Evolutionary conservation across 495 filamentous ascomycete species (phyloP), one percentile per base, ranked within the genome.

Genomic region (Baudoinia panamericana): DNA sequence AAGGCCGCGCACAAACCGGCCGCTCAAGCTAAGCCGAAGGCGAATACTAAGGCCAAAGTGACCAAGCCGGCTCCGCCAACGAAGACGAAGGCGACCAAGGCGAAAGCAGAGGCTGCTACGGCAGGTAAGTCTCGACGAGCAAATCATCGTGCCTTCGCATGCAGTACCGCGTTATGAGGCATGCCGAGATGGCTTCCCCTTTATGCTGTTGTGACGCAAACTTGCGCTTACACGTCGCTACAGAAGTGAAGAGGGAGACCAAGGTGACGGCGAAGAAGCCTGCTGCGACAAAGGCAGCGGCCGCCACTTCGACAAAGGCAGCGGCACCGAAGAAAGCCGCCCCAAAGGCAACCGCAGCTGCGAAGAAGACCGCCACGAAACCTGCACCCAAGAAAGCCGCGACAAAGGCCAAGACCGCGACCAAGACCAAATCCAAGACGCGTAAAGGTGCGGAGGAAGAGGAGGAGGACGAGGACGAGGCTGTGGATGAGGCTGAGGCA

Each of bases 41-140:
- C 44, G 3, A 50, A 39, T 19, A 45, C 32, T 36, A 30, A 18
- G 9, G 33, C 40, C 11, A 44, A 41, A 30, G 19, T 45, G 42
- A 37, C 39, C 17, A 50, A 44, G 35, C 33, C 46, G 13, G 33
- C n/a, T n/a, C n/a, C 46, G 24, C 45, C 45, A 25, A 30, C 44
- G 5, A 35, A 29, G 10, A 23, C n/a, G 8, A 38, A 15, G 15
- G 19, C 20, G 10, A 18, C 29, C 35, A 33, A 33, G 39, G 17
- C 28, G 7, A n/a, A n/a, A 27, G 7, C n/a, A 7, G 12, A 18
- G 12, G 17, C 32, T 5, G 32, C 32, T 35, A 18, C 15, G 5
- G 12, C 7, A 29, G n/a, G 15, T 29, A n/a, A n/a, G n/a, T n/a
- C n/a, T n/a, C n/a, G n/a, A n/a, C n/a, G n/a, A n/a, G n/a, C n/a